Evolutionary conservation across 176 grass and related monocot species (phyloP).

Genomic region (Dendrocalamus sinicus): DNA sequence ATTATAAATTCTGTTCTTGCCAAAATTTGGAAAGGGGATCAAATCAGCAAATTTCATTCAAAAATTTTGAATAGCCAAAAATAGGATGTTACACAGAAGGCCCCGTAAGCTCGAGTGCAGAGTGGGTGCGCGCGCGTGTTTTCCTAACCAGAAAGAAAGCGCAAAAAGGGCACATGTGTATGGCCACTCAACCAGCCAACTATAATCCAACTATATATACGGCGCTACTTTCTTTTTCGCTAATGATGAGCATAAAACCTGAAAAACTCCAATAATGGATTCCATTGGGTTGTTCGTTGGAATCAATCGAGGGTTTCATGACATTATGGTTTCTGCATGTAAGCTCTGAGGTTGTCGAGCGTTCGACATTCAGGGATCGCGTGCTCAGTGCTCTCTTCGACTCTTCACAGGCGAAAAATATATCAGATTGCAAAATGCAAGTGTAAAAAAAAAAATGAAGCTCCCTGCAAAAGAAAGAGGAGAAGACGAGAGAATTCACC

Average conservation of each 20-base stretch:
- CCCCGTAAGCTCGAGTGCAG: too few species aligned
- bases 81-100: too few species aligned
- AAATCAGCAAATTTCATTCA: too few species aligned
- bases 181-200: not conserved
- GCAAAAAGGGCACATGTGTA: not conserved
- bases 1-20: too few species aligned
- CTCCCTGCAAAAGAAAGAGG: not conserved
- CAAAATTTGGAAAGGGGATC: too few species aligned
- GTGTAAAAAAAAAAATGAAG: not conserved
- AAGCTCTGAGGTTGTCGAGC: not conserved
- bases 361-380: not conserved
- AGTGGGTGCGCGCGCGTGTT: slow-evolving; percentile 13
- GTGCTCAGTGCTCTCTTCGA: not conserved
- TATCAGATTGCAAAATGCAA: not conserved
- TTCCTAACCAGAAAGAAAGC: not conserved
- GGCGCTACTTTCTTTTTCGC: slow-evolving; percentile 16
- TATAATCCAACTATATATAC: slow-evolving; percentile 25
- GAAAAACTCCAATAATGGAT: not conserved
- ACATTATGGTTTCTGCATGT: not conserved
- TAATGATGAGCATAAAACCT: not conserved
- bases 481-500: not conserved
- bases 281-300: not conserved
- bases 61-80: too few species aligned
- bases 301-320: not conserved
- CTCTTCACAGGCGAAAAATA: not conserved